Conservation (phyloP, 2,329 filamentous ascomycete genomes). For the Neopestalotiopsis sp. region DNA sequence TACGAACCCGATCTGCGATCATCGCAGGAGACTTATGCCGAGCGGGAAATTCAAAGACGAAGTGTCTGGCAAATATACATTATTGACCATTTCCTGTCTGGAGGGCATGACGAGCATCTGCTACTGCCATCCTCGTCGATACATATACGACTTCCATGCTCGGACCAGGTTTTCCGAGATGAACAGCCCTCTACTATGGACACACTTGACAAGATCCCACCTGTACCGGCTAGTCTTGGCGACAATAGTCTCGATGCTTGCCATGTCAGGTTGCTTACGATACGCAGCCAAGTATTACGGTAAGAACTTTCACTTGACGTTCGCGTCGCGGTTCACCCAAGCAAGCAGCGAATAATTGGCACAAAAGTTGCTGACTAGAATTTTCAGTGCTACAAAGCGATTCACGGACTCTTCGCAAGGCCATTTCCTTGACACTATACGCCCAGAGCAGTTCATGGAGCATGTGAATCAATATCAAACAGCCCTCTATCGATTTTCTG, state of each 20-base stretch:
- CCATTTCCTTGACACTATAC: background rate
- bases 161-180: slow-evolving; percentile 18
- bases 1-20: slow-evolving; percentile 17
- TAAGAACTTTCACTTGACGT: slow-evolving; percentile 3
- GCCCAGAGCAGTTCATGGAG: slow-evolving; percentile 19
- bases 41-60: slow-evolving; percentile 18
- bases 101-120: slow-evolving; percentile 20
- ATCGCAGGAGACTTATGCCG: slow-evolving; percentile 3
- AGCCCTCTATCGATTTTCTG: slow-evolving; percentile 17
- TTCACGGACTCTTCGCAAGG: slow-evolving; percentile 14
- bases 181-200: slow-evolving; percentile 17
- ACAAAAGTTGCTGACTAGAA: background rate
- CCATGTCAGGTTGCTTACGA: slow-evolving; percentile 19
- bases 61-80: slow-evolving; percentile 21
- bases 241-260: slow-evolving; percentile 21
- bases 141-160: slow-evolving; percentile 19
- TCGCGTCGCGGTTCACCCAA: background rate
- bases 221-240: slow-evolving; percentile 9
- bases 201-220: slow-evolving; percentile 14
- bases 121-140: slow-evolving; percentile 20
- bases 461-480: slow-evolving; percentile 19
- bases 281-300: slow-evolving; percentile 20
- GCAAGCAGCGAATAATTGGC: background rate
- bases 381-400: slow-evolving; percentile 10
- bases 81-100: slow-evolving; percentile 21